Evolutionary conservation across 1,284 basidiomycete genomes (phyloP), one percentile per base, ranked within the genome.

Genomic region (Moesziomyces aphidis): DNA sequence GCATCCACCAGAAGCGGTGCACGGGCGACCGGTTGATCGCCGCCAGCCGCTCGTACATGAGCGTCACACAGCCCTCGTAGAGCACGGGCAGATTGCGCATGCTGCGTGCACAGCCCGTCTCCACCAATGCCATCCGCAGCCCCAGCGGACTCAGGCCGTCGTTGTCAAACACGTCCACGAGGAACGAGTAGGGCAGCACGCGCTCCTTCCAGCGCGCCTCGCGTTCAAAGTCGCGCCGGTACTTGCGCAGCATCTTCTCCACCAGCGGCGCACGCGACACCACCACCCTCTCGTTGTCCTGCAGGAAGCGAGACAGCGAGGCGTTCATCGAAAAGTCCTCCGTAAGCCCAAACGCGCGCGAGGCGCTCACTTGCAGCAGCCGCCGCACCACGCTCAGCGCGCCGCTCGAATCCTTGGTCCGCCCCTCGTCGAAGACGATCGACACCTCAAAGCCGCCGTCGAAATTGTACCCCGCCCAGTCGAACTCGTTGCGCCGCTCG

Each of bases 1-100:
- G 89, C 9, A 93, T 87, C 81, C 91, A 93, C 92, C 92, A 94
- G 90, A 91, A 93, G 1, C 89, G 88, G n/a, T 89, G 86, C 1
- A 89, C 85, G 68, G 88, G 86, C 1, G 88, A 88, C 0, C 78
- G 80, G 1, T 89, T 86, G 45, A 91, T 89, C n/a, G 86, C 86
- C 9, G 85, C 76, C 63, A 90, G 86, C 24, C 92, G 87, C 55
- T 89, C 88, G 80, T 90, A 89, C 11, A 90, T 88, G n/a, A 87
- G 85, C 56, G 84, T 85, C 47, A 92, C 87, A 0, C 88, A 86
- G 26, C 83, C 85, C 61, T 88, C 86, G 76, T 87, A 89, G 11
- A 86, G 85, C 21, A 86, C 73, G 76, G 90, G 86, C 48, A 92
- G 83, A 55, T 88, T 81, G 28, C 87, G 87, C n/a, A 92, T 89